A percentile compares a stretch with the other conserved stretches of the same genome.
phyloP scores from a whole-genome alignment of 805 yeast genomes.

The Spathaspora passalidarum region DNA sequence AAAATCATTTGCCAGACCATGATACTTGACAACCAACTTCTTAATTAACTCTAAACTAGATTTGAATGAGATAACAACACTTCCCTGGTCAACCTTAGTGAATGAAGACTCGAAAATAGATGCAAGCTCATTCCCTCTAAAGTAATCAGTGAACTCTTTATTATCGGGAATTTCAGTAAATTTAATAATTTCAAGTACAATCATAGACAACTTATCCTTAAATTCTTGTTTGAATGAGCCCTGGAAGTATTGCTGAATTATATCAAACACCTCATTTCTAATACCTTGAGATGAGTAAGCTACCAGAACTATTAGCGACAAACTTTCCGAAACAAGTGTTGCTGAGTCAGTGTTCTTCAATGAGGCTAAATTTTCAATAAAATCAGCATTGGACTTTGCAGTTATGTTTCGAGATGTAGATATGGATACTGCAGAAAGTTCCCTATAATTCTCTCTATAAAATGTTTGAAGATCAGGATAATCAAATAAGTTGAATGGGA shows the following conservation, averaged over 20 bases:
- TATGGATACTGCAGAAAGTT: slow-evolving; percentile 36
- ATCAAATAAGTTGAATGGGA: slow-evolving; percentile 43
- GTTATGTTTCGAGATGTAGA: slow-evolving; percentile 10
- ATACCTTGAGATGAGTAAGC: slow-evolving; percentile 40
- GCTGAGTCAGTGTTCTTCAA: slow-evolving; percentile 11
- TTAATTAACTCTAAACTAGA: slow-evolving; percentile 25
- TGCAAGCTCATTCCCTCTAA: not conserved
- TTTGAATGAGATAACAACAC: slow-evolving; percentile 18
- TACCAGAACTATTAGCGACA: slow-evolving; percentile 42
- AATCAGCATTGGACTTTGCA: not conserved
- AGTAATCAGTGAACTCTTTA: not conserved
- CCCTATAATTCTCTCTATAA: slow-evolving; percentile 26
- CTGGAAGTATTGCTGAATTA: slow-evolving; percentile 13
- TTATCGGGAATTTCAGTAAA: slow-evolving; percentile 34
- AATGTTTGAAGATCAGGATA: slow-evolving; percentile 28
- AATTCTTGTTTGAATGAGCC: slow-evolving; percentile 18
- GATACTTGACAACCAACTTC: slow-evolving; percentile 21
- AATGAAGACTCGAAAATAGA: not conserved
- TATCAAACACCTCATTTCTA: slow-evolving; percentile 27
- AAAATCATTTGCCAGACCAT: slow-evolving; percentile 11
- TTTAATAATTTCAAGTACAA: slow-evolving; percentile 34
- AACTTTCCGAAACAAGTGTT: slow-evolving; percentile 26
- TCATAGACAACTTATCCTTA: slow-evolving; percentile 24
- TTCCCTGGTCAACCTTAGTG: not conserved
- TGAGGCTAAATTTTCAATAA: slow-evolving; percentile 14